Evolutionary conservation across 495 filamentous ascomycete genomes (phyloP).

Genomic region (Lophiostoma macrostomum): DNA sequence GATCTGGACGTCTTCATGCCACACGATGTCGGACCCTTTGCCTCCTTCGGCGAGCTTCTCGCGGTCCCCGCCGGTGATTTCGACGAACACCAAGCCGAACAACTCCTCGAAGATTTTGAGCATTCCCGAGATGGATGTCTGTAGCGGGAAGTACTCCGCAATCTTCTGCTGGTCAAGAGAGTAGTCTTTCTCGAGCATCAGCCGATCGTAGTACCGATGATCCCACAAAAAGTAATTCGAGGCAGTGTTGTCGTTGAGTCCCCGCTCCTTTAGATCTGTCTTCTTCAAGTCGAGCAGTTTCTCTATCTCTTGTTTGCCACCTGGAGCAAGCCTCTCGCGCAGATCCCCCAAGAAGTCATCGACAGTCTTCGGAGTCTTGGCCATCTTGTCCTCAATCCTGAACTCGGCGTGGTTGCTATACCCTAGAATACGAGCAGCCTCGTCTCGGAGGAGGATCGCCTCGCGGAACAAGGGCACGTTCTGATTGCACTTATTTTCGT

Average conservation of each 20-base stretch:
- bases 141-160: conserved; percentile 90
- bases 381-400: conserved; percentile 95
- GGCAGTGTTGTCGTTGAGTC: conserved; percentile 54
- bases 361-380: conserved; percentile 84
- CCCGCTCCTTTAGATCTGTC: conserved; percentile 61
- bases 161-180: conserved; percentile 84
- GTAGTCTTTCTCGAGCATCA: conserved; percentile 91
- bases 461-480: conserved; percentile 86
- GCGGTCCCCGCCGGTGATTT: conserved; percentile 64
- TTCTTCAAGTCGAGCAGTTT: conserved; percentile 76
- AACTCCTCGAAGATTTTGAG: conserved; percentile 90
- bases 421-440: conserved; percentile 84
- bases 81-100: conserved; percentile 87
- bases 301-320: conserved; percentile 72
- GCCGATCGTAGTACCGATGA: conserved; percentile 76
- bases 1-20: conserved; percentile 67
- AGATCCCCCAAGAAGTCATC: conserved; percentile 81
- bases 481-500: conserved; percentile 80
- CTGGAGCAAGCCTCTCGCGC: conserved; percentile 66
- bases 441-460: conserved; percentile 82
- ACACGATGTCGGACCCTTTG: conserved; percentile 63
- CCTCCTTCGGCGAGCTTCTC: conserved; percentile 54
- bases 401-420: conserved; percentile 92
- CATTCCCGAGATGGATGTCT: conserved; percentile 83
- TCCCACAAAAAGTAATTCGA: conserved; percentile 92